A percentile compares a stretch with the other conserved stretches of the same genome.
phyloP scores from a whole-genome alignment of 805 yeast species.

The Ogataea henricii region DNA sequence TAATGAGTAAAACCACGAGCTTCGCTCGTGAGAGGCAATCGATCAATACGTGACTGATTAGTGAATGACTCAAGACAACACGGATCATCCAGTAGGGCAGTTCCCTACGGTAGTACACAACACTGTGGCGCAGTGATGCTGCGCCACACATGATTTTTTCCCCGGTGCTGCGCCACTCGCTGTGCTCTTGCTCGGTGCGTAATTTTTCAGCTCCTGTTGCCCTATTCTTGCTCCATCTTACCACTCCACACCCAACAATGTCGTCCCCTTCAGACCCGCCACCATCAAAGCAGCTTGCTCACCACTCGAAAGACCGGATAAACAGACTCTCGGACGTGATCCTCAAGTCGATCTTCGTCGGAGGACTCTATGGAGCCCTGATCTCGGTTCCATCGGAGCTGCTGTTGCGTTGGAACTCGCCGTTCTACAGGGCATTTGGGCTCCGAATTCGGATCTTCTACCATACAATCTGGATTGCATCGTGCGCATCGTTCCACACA shows the following conservation, averaged over 20 bases:
- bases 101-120: too few relatives aligned
- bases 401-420: constrained; percentile 39
- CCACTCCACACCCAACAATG: not conserved
- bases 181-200: too few relatives aligned
- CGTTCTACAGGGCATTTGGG: constrained; percentile 40
- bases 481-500: constrained; percentile 38
- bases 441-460: constrained; percentile 38
- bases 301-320: constrained; percentile 28
- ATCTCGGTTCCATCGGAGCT: constrained; percentile 40
- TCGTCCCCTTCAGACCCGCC: not conserved
- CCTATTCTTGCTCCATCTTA: too few relatives aligned
- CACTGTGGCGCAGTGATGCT: too few relatives aligned
- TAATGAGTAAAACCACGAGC: too few relatives aligned
- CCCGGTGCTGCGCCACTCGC: too few relatives aligned
- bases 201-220: too few relatives aligned
- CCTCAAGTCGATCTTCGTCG: constrained; percentile 34
- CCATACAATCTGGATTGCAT: constrained; percentile 40
- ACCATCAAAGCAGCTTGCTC: constrained; percentile 18
- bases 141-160: too few relatives aligned
- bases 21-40: too few relatives aligned
- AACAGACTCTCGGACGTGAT: constrained; percentile 31
- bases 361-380: constrained; percentile 41
- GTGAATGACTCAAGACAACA: too few relatives aligned
- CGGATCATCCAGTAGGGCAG: too few relatives aligned
- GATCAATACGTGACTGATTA: too few relatives aligned